phyloP scores from a whole-genome alignment of 2,329 filamentous ascomycete species.

The Claviceps spartinae region DNA sequence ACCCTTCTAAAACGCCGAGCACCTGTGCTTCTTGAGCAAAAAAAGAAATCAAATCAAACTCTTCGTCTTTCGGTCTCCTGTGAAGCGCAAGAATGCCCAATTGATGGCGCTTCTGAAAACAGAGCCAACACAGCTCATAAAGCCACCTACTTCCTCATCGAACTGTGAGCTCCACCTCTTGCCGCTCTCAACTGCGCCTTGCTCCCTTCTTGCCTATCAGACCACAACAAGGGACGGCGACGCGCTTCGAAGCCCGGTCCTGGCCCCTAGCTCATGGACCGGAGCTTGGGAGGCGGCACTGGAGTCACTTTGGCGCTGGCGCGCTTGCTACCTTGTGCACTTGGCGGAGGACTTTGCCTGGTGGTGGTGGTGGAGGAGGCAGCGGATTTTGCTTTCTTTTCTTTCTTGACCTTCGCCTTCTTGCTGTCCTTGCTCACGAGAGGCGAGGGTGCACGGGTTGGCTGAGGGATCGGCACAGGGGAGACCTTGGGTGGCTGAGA shows the following conservation, averaged over 20 bases:
- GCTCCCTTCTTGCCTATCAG: neutral
- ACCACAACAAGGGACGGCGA: neutral
- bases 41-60: neutral
- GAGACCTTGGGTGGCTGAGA: slow-evolving; percentile 15
- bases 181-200: neutral
- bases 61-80: neutral
- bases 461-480: slow-evolving; percentile 11
- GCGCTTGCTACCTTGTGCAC: slow-evolving; percentile 9
- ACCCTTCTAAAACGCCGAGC: slow-evolving; percentile 4
- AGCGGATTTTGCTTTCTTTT: slow-evolving; percentile 14
- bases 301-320: slow-evolving; percentile 12
- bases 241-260: neutral
- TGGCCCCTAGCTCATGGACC: slow-evolving; percentile 12
- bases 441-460: slow-evolving; percentile 9
- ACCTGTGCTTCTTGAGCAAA: slow-evolving; percentile 3
- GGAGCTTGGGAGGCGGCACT: slow-evolving; percentile 13
- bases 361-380: slow-evolving; percentile 2
- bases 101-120: too few species aligned
- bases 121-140: neutral
- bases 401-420: slow-evolving; percentile 18
- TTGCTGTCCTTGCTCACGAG: slow-evolving; percentile 14
- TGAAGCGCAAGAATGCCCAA: too few species aligned
- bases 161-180: neutral
- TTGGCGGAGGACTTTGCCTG: slow-evolving; percentile 10
- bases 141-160: neutral